phyloP scores from a whole-genome alignment of 2,329 filamentous ascomycete genomes.

The Trichoderma endophyticum region DNA sequence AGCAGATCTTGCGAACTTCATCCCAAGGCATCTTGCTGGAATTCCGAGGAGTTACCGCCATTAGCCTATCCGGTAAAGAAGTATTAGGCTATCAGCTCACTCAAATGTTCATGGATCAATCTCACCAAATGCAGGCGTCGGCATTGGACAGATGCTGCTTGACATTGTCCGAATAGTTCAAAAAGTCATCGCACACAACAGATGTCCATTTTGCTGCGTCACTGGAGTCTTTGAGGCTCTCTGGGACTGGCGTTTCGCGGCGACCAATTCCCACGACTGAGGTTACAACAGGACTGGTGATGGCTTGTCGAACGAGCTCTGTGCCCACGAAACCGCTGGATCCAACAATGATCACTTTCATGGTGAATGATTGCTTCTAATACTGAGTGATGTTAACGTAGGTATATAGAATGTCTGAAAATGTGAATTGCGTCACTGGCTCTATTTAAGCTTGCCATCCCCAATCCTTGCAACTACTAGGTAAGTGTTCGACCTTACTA shows the following conservation, averaged over 20 bases:
- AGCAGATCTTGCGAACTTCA: conserved; percentile 40
- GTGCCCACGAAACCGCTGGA: conserved; percentile 42
- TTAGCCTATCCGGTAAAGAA: conserved; percentile 28
- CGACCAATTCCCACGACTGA: conserved; percentile 43
- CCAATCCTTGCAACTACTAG: not conserved
- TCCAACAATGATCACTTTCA: conserved; percentile 45
- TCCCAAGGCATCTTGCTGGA: conserved; percentile 31
- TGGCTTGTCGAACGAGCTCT: conserved; percentile 43
- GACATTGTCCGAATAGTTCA: conserved; percentile 38
- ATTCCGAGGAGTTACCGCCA: conserved; percentile 42
- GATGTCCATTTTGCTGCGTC: conserved; percentile 38
- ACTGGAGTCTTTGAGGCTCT: conserved; percentile 21
- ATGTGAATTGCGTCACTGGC: not conserved
- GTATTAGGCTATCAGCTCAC: not conserved
- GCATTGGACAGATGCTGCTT: conserved; percentile 40
- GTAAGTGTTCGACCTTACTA: not conserved
- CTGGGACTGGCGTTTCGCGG: conserved; percentile 31
- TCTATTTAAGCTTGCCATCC: not conserved
- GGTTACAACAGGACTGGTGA: conserved; percentile 35
- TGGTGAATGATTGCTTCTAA: conserved; percentile 19
- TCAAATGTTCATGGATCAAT: not conserved
- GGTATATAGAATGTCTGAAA: not conserved
- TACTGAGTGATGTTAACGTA: not conserved
- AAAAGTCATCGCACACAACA: conserved; percentile 40
- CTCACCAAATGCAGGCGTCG: conserved; percentile 43